A percentile compares a stretch with the other conserved stretches of the same genome.
These are phyloP conservation scores for Pleurotus salmoneostramineus DNA, from an alignment of 768 basidiomycete species.

Conservation along the genomic window DNA sequence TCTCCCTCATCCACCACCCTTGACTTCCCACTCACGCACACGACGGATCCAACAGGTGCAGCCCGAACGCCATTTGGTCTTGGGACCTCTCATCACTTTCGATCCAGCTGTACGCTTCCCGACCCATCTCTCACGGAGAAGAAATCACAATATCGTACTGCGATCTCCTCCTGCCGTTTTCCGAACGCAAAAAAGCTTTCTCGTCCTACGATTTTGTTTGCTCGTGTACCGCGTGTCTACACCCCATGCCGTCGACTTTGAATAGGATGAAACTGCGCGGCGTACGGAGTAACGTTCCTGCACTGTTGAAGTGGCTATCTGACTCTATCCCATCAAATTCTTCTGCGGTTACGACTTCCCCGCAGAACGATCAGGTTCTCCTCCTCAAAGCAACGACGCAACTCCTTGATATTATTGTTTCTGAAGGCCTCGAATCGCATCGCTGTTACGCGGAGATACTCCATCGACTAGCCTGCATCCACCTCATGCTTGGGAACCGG, in stretches of 20 bases:
- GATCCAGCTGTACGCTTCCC: not conserved
- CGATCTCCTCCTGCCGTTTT: not conserved
- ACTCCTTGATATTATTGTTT: not conserved
- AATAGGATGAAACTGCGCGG: not conserved
- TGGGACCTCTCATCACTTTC: constrained; percentile 2
- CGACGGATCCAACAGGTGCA: not conserved
- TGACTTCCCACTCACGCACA: not conserved
- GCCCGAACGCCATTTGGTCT: not conserved
- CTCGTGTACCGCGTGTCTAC: not conserved
- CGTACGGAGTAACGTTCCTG: not conserved
- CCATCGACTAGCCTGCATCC: not conserved
- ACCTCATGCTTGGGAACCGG: not conserved
- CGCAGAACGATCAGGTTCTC: not conserved
- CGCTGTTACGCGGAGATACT: not conserved
- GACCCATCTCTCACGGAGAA: not conserved
- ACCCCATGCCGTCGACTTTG: not conserved
- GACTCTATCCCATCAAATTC: not conserved
- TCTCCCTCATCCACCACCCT: not conserved
- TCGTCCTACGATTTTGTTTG: not conserved
- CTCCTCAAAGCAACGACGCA: not conserved
- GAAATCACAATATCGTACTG: constrained; percentile 3
- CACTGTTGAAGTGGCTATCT: not conserved
- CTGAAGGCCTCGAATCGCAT: not conserved
- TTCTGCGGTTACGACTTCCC: no score
- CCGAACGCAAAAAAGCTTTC: not conserved